Evolutionary conservation across 345 rosid species (phyloP).

Genomic region (Cochlearia excelsa): DNA sequence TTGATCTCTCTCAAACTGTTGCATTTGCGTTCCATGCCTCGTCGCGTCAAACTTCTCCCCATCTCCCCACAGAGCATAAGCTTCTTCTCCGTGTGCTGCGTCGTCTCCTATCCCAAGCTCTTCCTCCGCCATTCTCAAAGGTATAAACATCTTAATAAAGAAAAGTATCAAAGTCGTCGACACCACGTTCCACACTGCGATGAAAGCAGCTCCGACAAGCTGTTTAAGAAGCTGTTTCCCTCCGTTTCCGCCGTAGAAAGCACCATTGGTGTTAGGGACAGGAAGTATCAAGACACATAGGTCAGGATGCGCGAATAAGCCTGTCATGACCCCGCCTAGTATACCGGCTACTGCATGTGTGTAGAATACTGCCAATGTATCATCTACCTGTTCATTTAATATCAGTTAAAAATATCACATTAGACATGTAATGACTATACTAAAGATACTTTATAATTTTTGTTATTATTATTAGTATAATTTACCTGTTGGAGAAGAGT

Average conservation of each 20-base stretch:
- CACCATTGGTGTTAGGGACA: conserved; percentile 49
- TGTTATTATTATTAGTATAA: background rate
- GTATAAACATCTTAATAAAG: conserved; percentile 55
- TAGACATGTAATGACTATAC: too few species aligned
- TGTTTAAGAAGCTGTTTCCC: conserved; percentile 67
- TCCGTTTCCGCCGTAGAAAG: conserved; percentile 75
- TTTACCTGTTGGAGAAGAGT: conserved; percentile 60
- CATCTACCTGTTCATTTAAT: conserved; percentile 52
- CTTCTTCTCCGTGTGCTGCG: conserved; percentile 94
- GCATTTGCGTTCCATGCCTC: conserved; percentile 43
- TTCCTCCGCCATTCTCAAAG: conserved; percentile 79
- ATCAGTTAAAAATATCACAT: background rate
- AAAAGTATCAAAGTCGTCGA: conserved; percentile 63
- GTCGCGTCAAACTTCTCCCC: conserved; percentile 84
- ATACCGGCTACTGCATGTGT: conserved; percentile 93
- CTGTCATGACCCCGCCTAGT: conserved; percentile 73
- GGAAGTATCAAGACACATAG: conserved; percentile 53
- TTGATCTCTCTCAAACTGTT: conserved; percentile 38
- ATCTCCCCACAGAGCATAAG: conserved; percentile 96
- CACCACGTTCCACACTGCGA: conserved; percentile 63
- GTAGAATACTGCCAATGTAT: conserved; percentile 86
- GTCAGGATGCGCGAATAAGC: conserved; percentile 73
- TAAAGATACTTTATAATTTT: too few species aligned
- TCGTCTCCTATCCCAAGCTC: conserved; percentile 81
- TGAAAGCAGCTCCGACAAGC: conserved; percentile 63